phyloP scores from a whole-genome alignment of 208 protist species.

The Leishmania martiniquensis region DNA sequence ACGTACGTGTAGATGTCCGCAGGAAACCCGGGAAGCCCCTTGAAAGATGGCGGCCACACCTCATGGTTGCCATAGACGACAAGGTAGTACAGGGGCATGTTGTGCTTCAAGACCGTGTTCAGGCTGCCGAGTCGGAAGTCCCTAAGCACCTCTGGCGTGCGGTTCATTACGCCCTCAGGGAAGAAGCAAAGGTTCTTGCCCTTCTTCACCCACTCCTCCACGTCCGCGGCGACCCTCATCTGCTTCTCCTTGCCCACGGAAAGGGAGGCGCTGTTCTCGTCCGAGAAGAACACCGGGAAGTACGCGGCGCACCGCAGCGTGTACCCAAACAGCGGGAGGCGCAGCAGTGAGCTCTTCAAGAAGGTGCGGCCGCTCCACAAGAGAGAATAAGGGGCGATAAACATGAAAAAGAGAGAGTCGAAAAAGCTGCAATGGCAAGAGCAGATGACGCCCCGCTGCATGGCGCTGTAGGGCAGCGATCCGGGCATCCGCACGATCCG shows the following conservation, averaged over 20 bases:
- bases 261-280: constrained; percentile 50
- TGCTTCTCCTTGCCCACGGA: constrained; percentile 86
- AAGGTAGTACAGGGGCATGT: constrained; percentile 70
- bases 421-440: constrained; percentile 82
- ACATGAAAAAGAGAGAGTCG: constrained; percentile 66
- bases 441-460: constrained; percentile 42
- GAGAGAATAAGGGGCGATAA: constrained; percentile 36
- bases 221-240: constrained; percentile 51
- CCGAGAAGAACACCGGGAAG: constrained; percentile 82
- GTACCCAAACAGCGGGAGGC: constrained; percentile 68
- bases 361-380: constrained; percentile 56
- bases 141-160: constrained; percentile 72
- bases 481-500: constrained; percentile 47
- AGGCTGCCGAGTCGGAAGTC: constrained; percentile 89
- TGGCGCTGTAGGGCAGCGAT: constrained; percentile 37
- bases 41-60: constrained; percentile 68
- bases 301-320: constrained; percentile 60
- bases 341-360: constrained; percentile 59
- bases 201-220: constrained; percentile 66
- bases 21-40: constrained; percentile 69
- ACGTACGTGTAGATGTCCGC: constrained; percentile 81
- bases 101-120: constrained; percentile 63
- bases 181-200: too few relatives aligned
- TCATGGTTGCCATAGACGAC: constrained; percentile 82
- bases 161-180: constrained; percentile 85